phyloP scores from a whole-genome alignment of 208 protist species.

The Naegleria lovaniensis region DNA sequence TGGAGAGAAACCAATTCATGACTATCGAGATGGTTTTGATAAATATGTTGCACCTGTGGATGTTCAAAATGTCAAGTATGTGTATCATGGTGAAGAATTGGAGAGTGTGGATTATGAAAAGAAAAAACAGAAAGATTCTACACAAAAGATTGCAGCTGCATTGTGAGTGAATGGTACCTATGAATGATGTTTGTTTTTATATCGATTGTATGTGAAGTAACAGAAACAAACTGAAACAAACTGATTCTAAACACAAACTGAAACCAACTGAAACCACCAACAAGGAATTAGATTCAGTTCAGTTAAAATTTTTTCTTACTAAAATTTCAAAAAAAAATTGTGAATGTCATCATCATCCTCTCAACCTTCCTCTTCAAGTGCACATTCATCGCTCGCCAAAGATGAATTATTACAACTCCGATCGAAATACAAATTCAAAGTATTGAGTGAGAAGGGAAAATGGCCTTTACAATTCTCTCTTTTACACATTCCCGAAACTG shows the following conservation, averaged over 20 bases:
- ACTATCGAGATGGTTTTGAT: neutral
- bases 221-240: no score
- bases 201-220: no score
- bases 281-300: no score
- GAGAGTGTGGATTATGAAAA: neutral
- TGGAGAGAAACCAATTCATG: neutral
- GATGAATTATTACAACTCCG: neutral
- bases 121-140: neutral
- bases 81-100: constrained; percentile 11
- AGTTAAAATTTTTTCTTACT: no score
- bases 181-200: no score
- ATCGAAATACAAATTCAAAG: neutral
- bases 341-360: no score
- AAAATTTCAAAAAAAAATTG: no score
- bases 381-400: neutral
- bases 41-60: neutral
- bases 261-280: no score
- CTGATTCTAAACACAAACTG: no score
- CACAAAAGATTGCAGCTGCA: no score
- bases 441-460: neutral
- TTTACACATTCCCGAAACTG: neutral
- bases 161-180: no score
- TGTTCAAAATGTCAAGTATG: neutral
- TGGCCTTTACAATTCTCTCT: neutral
- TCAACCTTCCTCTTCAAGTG: no score